These are phyloP conservation scores for Akanthomyces dipterigenus DNA, from an alignment of 2,329 filamentous ascomycete genomes.

Conservation along the genomic window DNA sequence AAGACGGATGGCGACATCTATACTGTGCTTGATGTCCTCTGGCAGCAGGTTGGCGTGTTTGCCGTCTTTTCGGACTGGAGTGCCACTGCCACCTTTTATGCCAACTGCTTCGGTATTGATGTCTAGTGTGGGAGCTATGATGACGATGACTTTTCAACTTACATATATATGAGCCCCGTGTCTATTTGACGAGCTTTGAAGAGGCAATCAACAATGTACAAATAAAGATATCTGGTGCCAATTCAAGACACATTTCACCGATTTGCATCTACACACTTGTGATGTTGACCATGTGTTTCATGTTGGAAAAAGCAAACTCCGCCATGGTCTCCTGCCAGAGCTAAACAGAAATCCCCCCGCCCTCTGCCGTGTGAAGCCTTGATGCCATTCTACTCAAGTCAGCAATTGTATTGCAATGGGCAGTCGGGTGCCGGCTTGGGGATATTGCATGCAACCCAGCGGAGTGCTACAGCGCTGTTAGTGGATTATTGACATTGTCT, in stretches of 20 bases:
- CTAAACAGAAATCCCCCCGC: background rate
- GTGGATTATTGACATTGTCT: background rate
- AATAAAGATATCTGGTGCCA: too few species aligned
- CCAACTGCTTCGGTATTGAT: constrained; percentile 54
- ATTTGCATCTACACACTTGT: background rate
- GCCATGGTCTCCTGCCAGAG: constrained; percentile 17
- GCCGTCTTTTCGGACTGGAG: constrained; percentile 66
- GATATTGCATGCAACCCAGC: too few species aligned
- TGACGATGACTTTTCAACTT: background rate
- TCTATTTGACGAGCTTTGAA: background rate
- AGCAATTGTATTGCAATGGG: background rate
- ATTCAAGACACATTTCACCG: background rate
- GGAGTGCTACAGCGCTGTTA: too few species aligned
- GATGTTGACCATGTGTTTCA: background rate
- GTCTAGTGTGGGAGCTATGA: background rate
- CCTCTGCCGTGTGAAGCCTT: constrained; percentile 13
- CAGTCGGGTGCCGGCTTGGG: background rate
- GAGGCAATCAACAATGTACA: background rate
- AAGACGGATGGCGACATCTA: constrained; percentile 61
- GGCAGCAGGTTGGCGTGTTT: constrained; percentile 50
- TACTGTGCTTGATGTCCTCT: constrained; percentile 58
- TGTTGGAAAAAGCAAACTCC: constrained; percentile 15
- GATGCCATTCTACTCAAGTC: constrained; percentile 6
- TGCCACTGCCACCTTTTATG: constrained; percentile 62
- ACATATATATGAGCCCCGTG: background rate